These are phyloP conservation scores for Taiozyma onychis DNA, from an alignment of 1,139 yeast species.

Conservation along the genomic window DNA sequence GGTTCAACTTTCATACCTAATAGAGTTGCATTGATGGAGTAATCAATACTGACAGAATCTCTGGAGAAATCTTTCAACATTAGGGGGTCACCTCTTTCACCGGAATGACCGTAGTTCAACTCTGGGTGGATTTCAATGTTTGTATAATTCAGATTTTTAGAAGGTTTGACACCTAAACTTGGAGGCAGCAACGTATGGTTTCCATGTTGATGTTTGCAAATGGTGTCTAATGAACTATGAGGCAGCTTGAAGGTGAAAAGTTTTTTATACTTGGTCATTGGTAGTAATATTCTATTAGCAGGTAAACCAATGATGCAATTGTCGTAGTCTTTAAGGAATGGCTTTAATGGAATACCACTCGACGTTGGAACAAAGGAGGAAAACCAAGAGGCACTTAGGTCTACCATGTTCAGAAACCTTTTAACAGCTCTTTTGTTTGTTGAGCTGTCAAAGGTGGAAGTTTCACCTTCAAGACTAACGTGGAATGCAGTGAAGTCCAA, in stretches of 20 bases:
- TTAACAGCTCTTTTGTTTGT: slow-evolving; percentile 27
- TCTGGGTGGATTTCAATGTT: slow-evolving; percentile 25
- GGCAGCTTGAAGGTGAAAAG: slow-evolving; percentile 64
- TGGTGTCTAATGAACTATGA: slow-evolving; percentile 46
- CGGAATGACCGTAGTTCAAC: slow-evolving; percentile 37
- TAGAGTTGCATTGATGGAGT: slow-evolving; percentile 23
- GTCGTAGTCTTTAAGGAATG: slow-evolving; percentile 42
- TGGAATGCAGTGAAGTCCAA: slow-evolving; percentile 52
- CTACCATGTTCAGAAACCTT: slow-evolving; percentile 36
- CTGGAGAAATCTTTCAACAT: slow-evolving; percentile 30
- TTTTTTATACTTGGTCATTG: slow-evolving; percentile 51
- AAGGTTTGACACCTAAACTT: slow-evolving; percentile 51
- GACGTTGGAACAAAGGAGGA: slow-evolving; percentile 31
- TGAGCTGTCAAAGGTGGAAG: slow-evolving; percentile 26
- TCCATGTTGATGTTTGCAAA: slow-evolving; percentile 49
- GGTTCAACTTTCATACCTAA: slow-evolving; percentile 10
- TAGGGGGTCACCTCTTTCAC: slow-evolving; percentile 33
- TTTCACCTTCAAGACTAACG: slow-evolving; percentile 50
- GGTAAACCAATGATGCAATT: slow-evolving; percentile 48
- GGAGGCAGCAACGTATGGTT: slow-evolving; percentile 62
- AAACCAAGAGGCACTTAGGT: slow-evolving; percentile 38
- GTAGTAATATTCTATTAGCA: slow-evolving; percentile 43
- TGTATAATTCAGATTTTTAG: slow-evolving; percentile 28
- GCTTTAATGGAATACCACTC: slow-evolving; percentile 43
- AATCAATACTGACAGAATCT: slow-evolving; percentile 25